Evolutionary conservation across 208 protist species (phyloP).

Genomic region (Histomonas meleagridis): DNA sequence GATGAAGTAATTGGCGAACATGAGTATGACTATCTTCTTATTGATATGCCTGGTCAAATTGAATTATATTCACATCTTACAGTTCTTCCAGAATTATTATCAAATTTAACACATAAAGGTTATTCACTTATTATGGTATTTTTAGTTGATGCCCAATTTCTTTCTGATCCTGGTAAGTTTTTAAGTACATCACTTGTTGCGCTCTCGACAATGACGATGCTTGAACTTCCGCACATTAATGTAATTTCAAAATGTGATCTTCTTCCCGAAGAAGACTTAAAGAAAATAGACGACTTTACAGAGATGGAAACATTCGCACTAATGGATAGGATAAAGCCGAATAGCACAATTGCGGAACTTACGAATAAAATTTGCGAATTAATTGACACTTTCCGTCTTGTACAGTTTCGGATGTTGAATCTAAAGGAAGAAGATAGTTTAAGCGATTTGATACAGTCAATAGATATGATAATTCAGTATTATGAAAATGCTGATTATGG

Average conservation of each 20-base stretch:
- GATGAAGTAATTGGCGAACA: neutral
- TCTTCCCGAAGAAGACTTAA: neutral
- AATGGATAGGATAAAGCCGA: neutral
- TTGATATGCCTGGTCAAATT: constrained; percentile 26
- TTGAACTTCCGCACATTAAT: constrained; percentile 14
- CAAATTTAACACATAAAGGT: neutral
- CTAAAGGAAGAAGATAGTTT: neutral
- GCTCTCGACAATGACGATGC: neutral
- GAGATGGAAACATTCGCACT: neutral
- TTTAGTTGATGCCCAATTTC: neutral
- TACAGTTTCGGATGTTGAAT: neutral
- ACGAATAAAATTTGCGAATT: neutral
- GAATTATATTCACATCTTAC: neutral
- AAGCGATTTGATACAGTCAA: neutral
- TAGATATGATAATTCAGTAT: neutral
- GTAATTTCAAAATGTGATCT: neutral
- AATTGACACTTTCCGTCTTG: neutral
- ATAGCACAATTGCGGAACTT: neutral
- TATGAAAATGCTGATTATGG: neutral
- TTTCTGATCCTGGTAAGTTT: neutral
- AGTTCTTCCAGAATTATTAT: neutral
- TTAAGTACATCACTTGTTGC: neutral
- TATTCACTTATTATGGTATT: neutral
- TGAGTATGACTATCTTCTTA: neutral
- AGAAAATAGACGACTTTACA: neutral